A percentile compares a stretch with the other conserved stretches of the same genome.
Conservation (phyloP, 192 early-diverging fungal species). For the Coemansia sp. region DNA sequence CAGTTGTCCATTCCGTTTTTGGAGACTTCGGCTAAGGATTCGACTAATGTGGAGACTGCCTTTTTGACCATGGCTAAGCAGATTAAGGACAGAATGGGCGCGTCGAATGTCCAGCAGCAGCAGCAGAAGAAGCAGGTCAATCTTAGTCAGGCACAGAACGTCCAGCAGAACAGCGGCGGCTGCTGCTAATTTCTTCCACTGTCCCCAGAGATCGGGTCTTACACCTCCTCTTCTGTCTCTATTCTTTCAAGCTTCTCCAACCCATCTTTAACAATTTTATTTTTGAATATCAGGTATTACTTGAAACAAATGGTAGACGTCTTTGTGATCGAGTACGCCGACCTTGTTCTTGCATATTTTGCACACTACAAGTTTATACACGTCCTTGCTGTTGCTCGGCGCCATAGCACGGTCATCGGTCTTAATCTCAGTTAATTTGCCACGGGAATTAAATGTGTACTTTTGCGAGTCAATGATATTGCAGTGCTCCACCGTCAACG, state of each 20-base stretch:
- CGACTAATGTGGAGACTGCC: slow-evolving; percentile 97
- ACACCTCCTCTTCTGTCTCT: neutral
- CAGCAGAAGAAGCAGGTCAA: slow-evolving; percentile 50
- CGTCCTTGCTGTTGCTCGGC: slow-evolving; percentile 4
- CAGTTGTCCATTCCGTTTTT: slow-evolving; percentile 86
- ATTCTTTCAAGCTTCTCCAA: neutral
- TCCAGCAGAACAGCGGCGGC: slow-evolving; percentile 36
- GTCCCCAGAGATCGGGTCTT: neutral
- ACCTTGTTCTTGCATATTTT: slow-evolving; percentile 28
- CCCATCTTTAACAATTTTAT: neutral
- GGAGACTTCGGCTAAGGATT: slow-evolving; percentile 97
- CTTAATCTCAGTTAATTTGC: too few species aligned
- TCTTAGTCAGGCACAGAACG: slow-evolving; percentile 41
- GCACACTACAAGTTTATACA: slow-evolving; percentile 30
- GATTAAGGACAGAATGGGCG: slow-evolving; percentile 88
- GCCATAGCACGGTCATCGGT: slow-evolving; percentile 10
- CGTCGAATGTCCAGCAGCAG: slow-evolving; percentile 47
- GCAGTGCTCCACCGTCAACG: slow-evolving; percentile 26
- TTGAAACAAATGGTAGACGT: slow-evolving; percentile 38
- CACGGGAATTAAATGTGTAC: slow-evolving; percentile 26
- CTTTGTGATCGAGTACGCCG: slow-evolving; percentile 26
- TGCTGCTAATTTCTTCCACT: slow-evolving; percentile 35
- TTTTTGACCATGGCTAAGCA: slow-evolving; percentile 99
- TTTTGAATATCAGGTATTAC: slow-evolving; percentile 16
- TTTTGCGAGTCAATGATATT: neutral